Evolutionary conservation across 805 yeast species (phyloP), one percentile per base, ranked within the genome.

Genomic region (Lachancea lanzarotensis): DNA sequence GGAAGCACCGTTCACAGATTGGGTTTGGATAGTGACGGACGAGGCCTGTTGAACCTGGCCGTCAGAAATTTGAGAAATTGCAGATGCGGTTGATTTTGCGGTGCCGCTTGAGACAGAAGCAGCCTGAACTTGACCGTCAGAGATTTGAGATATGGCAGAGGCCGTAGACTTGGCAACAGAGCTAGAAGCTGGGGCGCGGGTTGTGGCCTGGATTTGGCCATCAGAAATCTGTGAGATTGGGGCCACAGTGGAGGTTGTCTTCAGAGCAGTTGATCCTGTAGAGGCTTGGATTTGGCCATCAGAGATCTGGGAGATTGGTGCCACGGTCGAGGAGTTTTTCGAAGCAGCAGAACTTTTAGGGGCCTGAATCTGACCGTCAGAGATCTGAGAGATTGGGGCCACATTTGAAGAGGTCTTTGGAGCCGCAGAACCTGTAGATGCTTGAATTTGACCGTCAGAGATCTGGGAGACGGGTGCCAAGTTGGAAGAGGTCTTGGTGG

Each of bases 181-280:
- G 25, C 25, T 22, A 22, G 25, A 22, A 22, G 25, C 25, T 22
- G 25, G 25, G 25, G 25, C 25, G 25, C 25, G 8, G 4, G 58
- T 52, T 15, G 57, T 43, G 36, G 71, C 71, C 56, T 69, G 70
- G 35, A 63, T 61, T 55, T 69, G 75, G 47, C 76, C 76, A 49
- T 74, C 78, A 42, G 67, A 63, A 50, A 71, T 72, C 55, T 69
- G 74, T 27, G 71, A 57, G 25, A 65, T 59, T 35, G 69, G 64
- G 25, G 25, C 25, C 8, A 22, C 25, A 22, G 25, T 22, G 25
- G 25, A 22, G 4, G 25, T 22, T 6, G 25, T 22, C 25, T 22
- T 22, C 8, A 8, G 33, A 10, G 33, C 33, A 10, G 33, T 10
- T 41, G 15, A 32, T 43, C 19, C 17, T 51, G 52, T 42, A 18